phyloP scores from a whole-genome alignment of 129 eudicot species.

The Pseudognaphalium luteoalbum region DNA sequence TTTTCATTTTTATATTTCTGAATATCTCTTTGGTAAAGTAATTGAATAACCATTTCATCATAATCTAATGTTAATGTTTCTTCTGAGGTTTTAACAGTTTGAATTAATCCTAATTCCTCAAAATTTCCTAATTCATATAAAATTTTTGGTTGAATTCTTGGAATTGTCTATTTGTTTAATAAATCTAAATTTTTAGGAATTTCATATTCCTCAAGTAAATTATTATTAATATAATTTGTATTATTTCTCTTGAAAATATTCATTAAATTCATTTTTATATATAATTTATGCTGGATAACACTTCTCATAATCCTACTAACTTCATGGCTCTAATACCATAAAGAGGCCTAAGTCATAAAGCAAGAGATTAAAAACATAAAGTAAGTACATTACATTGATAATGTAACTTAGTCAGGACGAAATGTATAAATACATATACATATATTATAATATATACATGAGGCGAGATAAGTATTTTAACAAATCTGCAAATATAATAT shows the following conservation, averaged over 20 bases:
- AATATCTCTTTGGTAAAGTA: background rate
- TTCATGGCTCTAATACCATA: too few species aligned
- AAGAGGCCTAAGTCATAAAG: too few species aligned
- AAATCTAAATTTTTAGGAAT: background rate
- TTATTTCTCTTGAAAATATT: background rate
- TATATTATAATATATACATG: too few species aligned
- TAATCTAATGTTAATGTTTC: background rate
- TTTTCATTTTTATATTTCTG: background rate
- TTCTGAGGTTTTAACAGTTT: background rate
- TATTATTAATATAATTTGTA: background rate
- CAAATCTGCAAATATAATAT: too few species aligned
- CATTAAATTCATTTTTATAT: background rate
- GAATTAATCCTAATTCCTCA: background rate
- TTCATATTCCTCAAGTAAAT: background rate
- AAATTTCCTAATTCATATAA: background rate
- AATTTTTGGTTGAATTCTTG: background rate
- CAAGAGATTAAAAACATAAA: too few species aligned
- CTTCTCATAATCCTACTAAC: too few species aligned
- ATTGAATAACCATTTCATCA: background rate
- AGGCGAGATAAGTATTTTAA: too few species aligned
- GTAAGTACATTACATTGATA: too few species aligned
- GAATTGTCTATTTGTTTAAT: background rate
- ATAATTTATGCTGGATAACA: too few species aligned
- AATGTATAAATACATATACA: too few species aligned
- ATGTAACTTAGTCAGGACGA: too few species aligned